phyloP scores from a whole-genome alignment of 2,329 filamentous ascomycete genomes.

The Ophiostoma sp. region DNA sequence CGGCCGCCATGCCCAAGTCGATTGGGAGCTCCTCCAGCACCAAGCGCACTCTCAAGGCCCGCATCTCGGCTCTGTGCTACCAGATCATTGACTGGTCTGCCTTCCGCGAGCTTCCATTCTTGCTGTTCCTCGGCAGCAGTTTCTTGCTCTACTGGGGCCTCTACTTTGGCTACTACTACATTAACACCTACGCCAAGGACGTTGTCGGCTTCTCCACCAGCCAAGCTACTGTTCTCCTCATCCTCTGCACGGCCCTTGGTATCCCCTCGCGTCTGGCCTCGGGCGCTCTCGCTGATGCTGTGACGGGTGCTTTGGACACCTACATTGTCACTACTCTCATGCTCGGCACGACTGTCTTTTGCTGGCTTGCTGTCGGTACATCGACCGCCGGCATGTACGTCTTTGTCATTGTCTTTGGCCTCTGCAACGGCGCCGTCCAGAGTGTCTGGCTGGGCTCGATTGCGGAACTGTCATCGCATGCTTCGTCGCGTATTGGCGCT shows the following conservation, averaged over 20 bases:
- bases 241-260: conserved; percentile 59
- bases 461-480: conserved; percentile 39
- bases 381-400: conserved; percentile 43
- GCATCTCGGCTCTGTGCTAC: conserved; percentile 33
- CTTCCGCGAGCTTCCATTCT: conserved; percentile 51
- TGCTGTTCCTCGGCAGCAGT: conserved; percentile 41
- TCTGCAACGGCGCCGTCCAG: conserved; percentile 46
- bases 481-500: conserved; percentile 40
- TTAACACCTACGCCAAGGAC: conserved; percentile 38
- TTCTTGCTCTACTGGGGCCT: conserved; percentile 50
- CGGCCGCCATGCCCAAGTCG: not conserved
- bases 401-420: conserved; percentile 47
- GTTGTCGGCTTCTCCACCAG: conserved; percentile 48
- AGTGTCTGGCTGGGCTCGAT: conserved; percentile 39
- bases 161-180: conserved; percentile 55
- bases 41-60: not conserved
- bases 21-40: not conserved
- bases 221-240: conserved; percentile 54
- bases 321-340: conserved; percentile 46
- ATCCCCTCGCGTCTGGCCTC: conserved; percentile 56
- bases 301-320: conserved; percentile 56
- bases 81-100: conserved; percentile 53
- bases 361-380: conserved; percentile 55
- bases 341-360: conserved; percentile 40
- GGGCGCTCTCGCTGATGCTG: conserved; percentile 53